phyloP scores from a whole-genome alignment of 805 yeast genomes.

The Jamesozyma jinghongensis region DNA sequence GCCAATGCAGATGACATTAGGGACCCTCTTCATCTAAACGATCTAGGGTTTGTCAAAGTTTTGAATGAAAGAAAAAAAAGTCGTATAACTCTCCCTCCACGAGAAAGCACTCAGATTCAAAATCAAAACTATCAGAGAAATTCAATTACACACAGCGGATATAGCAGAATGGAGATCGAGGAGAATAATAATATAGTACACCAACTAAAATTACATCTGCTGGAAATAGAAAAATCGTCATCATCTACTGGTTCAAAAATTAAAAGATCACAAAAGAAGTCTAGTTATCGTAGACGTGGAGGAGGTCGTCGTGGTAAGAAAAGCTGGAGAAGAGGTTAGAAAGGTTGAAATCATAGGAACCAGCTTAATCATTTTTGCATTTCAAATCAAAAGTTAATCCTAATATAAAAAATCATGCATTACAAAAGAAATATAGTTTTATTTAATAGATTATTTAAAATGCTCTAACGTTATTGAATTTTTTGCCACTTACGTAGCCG shows the following conservation, averaged over 20 bases:
- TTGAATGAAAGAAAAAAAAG: neutral
- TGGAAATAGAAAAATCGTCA: conserved; percentile 1
- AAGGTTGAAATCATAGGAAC: no score
- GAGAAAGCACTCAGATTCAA: neutral
- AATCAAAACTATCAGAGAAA: neutral
- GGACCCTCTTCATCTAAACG: neutral
- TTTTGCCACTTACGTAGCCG: conserved; percentile 41
- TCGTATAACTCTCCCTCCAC: neutral
- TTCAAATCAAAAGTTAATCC: no score
- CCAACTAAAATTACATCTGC: neutral
- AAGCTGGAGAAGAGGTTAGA: neutral
- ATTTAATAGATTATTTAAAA: neutral
- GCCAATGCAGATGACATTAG: neutral
- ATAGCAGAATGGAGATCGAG: neutral
- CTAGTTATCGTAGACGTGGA: neutral
- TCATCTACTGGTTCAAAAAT: neutral
- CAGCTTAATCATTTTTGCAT: no score
- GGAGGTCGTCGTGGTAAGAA: conserved; percentile 1
- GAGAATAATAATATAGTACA: neutral
- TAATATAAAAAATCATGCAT: neutral
- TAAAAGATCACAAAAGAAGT: neutral
- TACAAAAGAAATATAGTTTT: neutral
- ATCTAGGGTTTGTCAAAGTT: neutral
- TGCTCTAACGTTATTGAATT: conserved; percentile 29
- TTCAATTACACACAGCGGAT: neutral